Evolutionary conservation across 176 grass and related monocot species (phyloP), one percentile per base, ranked within the genome.

Genomic region (Calamus simplicifolius): DNA sequence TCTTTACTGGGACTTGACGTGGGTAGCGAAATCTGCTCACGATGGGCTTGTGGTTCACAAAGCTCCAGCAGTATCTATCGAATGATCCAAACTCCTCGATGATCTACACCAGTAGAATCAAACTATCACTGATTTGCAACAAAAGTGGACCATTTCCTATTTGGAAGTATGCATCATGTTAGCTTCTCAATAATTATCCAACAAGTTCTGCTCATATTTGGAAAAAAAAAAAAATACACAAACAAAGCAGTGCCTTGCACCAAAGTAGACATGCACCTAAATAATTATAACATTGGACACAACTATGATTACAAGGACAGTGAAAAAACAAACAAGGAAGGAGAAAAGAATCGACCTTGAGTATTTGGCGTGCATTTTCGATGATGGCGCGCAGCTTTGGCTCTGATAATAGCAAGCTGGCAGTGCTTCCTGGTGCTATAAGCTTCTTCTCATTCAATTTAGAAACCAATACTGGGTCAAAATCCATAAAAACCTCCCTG

Each of bases 381-480:
- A 98, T 50, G 51, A 79, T 71, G 53, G 85, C 73, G 61, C 84
- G 76, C 57, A 98, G 68, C 67, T 98, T 98, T 64, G 75, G 79
- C 73, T 86, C 84, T 23, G 93, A 92, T 68, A 98, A 77, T 78
- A 98, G 81, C 64, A 79, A 85, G 68, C 27, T 82, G 17, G 81
- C 76, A 61, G 63, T 56, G 53, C 66, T 78, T 77, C 73, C 81
- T 73, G 75, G 53, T 48, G 68, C 75, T 53, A 85, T 49, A 29
- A 83, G 71, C 55, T 82, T 89, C 75, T 83, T 98, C 56, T 98
- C 93, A 10, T 89, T 92, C 59, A 98, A 79, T 76, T 83, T 89
- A 59, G 81, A 85, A 14, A 85, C 67, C 54, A 58, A 62, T 64
- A 58, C 54, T 63, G 76, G 70, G 64, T 98, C 88, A 0, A 98